Evolutionary conservation across 495 filamentous ascomycete species (phyloP), one percentile per base, ranked within the genome.

Genomic region (Aspergillus mulundensis): DNA sequence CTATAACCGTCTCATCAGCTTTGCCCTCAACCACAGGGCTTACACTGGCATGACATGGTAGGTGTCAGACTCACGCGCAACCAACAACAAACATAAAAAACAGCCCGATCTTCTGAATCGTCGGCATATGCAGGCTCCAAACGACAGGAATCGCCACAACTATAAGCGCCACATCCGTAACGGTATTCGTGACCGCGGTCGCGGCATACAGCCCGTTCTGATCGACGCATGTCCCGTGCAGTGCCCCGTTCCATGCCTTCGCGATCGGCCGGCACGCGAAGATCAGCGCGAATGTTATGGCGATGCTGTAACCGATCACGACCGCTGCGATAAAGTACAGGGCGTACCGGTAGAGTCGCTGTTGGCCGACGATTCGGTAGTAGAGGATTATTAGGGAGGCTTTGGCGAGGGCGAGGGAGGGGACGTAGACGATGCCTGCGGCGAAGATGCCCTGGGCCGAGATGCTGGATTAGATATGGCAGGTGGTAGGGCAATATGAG

Each of bases 231-330:
- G 41, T 53, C 0, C 43, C 55, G 7, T n/a, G 12, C 14, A 70
- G 59, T 1, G 30, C 56, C n/a, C 21, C 12, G 18, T 70, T 55
- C 74, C 74, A 77, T 21, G 58, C 61, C 44, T 60, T 66, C 15
- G 53, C 56, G 23, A 77, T 38, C 0, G 74, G 72, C 40, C 55
- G 61, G 61, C 74, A 77, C 15, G 67, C 70, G 23, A 77, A 70
- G 14, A 78, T 66, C 20, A 71, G 56, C 1, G 69, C 61, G 10
- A 73, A 53, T 10, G 56, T 46, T 3, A 73, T 50, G 10, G 61
- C 66, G 38, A 70, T 43, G 30, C 61, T 71, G 46, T 70, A 73
- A 14, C 63, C 62, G 10, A 40, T 43, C n/a, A 73, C 56, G 38
- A 73, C 36, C 6, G 39, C 44, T 1, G 58, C 50, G 12, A 69